phyloP scores from a whole-genome alignment of 75 land plant species.

The Pinus taeda region DNA sequence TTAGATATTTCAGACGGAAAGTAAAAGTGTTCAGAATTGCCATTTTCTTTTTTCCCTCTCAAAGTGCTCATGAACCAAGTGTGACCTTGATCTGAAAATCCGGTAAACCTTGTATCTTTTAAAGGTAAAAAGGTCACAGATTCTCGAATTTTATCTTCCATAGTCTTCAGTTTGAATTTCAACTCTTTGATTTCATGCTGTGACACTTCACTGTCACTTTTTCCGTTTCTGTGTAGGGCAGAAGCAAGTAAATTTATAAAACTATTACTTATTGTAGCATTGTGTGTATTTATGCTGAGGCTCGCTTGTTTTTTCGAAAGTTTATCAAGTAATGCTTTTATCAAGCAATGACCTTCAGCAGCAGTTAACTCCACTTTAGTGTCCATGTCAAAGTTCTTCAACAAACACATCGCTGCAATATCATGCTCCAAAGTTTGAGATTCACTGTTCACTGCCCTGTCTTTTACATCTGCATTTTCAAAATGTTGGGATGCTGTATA shows the following conservation, averaged over 20 bases:
- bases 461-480: not conserved
- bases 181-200: not conserved
- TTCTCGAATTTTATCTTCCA: not conserved
- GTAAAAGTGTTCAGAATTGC: constrained; percentile 34
- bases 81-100: constrained; percentile 30
- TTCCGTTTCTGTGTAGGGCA: not conserved
- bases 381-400: not conserved
- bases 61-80: constrained; percentile 84
- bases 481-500: not conserved
- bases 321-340: constrained; percentile 2
- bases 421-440: not conserved
- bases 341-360: constrained; percentile 1
- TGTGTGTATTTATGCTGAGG: not conserved
- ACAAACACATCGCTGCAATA: not conserved
- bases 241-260: not conserved
- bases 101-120: constrained; percentile 45
- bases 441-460: not conserved
- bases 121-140: constrained; percentile 19
- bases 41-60: not conserved
- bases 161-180: constrained; percentile 5
- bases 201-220: not conserved
- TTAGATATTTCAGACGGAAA: constrained; percentile 47
- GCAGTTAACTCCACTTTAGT: constrained; percentile 1
- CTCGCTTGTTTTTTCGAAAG: not conserved
- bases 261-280: not conserved